Evolutionary conservation across 2,329 filamentous ascomycete genomes (phyloP), one percentile per base, ranked within the genome.

Genomic region (Furcasterigmium furcatum): DNA sequence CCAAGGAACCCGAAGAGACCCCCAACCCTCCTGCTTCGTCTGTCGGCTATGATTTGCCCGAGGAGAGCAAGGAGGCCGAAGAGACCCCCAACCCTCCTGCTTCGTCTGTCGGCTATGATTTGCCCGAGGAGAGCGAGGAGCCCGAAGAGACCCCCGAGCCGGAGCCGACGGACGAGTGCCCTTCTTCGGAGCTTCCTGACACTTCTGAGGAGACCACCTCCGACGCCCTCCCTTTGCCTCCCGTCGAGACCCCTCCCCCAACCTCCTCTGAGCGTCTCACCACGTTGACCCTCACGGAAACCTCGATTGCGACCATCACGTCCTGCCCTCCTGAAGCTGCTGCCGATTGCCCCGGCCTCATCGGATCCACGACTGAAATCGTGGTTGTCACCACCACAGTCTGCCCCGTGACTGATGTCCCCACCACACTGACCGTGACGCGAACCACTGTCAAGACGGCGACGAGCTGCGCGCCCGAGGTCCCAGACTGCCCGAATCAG

Each of bases 301-400:
- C 52, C n/a, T 46, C 42, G 30, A 34, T 48, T 30, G 38, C 42
- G 38, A 55, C 56, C 4, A 49, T 52, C 14, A 55, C 54, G 13
- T 48, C 50, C 2, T 51, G 50, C 38, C 45, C 45, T 8, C 44
- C 44, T 2, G 44, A 49, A 10, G 44, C 24, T 16, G 30, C 32
- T n/a, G 45, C 27, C 41, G 41, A 36, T 12, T 43, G 45, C 35
- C 41, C 40, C 16, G 34, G 36, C 19, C 34, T 36, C n/a, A 36
- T 36, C 10, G 34, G 34, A 14, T 36, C 34, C n/a, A 38, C 32
- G 8, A 43, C 41, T 8, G 41, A 36, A n/a, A 29, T 43, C 12
- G 41, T 43, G 18, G 41, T 34, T 14, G 41, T 72, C 32, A 72
- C 68, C 53, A 76, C 72, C 13, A 75, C 73, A 9, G 61, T 74